Evolutionary conservation across 1,284 basidiomycete species (phyloP).

Genomic region (Farysia itapuensis): DNA sequence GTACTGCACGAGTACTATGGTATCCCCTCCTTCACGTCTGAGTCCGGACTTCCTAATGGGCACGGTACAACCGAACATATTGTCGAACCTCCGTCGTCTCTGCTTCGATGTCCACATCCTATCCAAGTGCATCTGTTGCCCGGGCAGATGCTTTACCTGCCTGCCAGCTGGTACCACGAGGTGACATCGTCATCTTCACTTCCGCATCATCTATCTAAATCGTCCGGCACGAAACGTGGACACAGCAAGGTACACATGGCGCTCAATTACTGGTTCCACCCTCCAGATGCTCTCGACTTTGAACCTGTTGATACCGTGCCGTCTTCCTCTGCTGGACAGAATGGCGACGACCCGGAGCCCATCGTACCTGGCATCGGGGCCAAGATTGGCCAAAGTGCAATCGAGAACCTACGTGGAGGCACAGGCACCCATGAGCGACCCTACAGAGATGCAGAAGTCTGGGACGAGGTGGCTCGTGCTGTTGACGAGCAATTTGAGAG

Average conservation of each 20-base stretch:
- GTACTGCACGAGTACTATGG: slow-evolving; percentile 43
- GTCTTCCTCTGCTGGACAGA: neutral
- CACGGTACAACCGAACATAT: no score
- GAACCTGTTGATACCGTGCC: slow-evolving; percentile 9
- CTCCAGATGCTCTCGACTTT: slow-evolving; percentile 45
- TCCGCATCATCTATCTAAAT: slow-evolving; percentile 4
- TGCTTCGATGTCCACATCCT: slow-evolving; percentile 48
- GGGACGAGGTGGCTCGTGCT: slow-evolving; percentile 41
- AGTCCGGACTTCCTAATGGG: no score
- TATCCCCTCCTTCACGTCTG: slow-evolving; percentile 21
- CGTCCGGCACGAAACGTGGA: neutral
- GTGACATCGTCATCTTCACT: slow-evolving; percentile 46
- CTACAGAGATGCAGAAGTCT: slow-evolving; percentile 52
- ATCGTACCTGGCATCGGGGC: slow-evolving; percentile 14
- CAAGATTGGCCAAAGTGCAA: slow-evolving; percentile 11
- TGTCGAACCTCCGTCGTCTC: no score
- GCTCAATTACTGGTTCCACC: slow-evolving; percentile 59
- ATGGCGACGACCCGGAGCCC: slow-evolving; percentile 1
- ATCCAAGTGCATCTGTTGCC: slow-evolving; percentile 49
- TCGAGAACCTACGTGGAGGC: slow-evolving; percentile 11
- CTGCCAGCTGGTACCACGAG: slow-evolving; percentile 58
- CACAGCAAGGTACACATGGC: slow-evolving; percentile 51
- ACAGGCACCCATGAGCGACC: slow-evolving; percentile 26
- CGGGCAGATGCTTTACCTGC: slow-evolving; percentile 59
- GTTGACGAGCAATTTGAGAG: slow-evolving; percentile 17